Evolutionary conservation across 306 rosid genomes (phyloP).

Genomic region (Argentina anserina): DNA sequence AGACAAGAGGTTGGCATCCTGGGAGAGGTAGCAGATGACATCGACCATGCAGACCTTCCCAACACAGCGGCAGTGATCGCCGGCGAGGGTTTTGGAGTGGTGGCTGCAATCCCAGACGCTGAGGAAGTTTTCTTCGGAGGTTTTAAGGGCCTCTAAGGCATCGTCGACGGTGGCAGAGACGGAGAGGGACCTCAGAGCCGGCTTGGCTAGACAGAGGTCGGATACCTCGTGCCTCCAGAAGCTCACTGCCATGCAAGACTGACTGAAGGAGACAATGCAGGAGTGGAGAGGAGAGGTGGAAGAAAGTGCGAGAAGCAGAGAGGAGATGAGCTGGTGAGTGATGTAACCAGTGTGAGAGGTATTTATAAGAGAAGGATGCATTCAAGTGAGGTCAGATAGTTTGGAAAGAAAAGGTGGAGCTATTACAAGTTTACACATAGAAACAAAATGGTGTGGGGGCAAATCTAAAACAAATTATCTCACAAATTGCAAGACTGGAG

Average conservation of each 20-base stretch:
- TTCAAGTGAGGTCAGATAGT: not conserved
- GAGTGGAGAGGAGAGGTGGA: not conserved
- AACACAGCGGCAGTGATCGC: constrained; percentile 44
- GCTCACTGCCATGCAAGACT: constrained; percentile 88
- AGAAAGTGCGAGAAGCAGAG: not conserved
- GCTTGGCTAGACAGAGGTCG: constrained; percentile 98
- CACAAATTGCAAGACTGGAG: not conserved
- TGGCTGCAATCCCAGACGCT: constrained; percentile 73
- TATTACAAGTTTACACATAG: not conserved
- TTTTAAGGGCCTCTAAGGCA: constrained; percentile 55
- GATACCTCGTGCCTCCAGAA: constrained; percentile 70
- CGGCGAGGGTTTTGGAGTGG: constrained; percentile 13
- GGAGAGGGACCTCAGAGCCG: constrained; percentile 69
- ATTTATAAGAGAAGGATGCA: constrained; percentile 14
- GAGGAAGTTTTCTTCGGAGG: constrained; percentile 59
- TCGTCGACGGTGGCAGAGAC: constrained; percentile 66
- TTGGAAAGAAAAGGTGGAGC: not conserved
- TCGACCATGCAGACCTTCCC: constrained; percentile 90
- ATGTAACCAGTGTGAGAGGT: not conserved
- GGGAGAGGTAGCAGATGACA: constrained; percentile 62
- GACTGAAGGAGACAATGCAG: not conserved
- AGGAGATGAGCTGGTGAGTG: not conserved
- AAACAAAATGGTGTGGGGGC: not conserved
- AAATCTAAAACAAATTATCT: not conserved
- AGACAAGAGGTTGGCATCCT: constrained; percentile 45